Evolutionary conservation across 352 stramenopile genomes (phyloP).

Genomic region (Stramenopiles sp.): DNA sequence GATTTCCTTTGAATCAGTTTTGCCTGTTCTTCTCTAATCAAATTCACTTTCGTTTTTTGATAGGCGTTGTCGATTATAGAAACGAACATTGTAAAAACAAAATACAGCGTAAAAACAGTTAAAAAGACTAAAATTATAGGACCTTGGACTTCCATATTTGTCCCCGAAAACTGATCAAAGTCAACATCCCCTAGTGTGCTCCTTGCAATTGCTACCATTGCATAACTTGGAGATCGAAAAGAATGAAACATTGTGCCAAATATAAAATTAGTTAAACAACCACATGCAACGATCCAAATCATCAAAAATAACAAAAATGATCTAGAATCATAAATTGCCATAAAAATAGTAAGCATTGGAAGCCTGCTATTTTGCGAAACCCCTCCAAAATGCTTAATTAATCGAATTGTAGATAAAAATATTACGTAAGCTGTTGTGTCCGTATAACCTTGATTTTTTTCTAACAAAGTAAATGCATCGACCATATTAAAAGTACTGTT

Average conservation of each 20-base stretch:
- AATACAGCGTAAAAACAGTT: neutral
- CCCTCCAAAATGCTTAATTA: neutral
- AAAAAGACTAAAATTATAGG: neutral
- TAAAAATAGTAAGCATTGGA: neutral
- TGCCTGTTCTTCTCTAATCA: neutral
- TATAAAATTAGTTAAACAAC: neutral
- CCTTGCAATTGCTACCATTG: neutral
- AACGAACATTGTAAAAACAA: slow-evolving; percentile 8
- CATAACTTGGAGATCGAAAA: neutral
- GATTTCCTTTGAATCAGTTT: neutral
- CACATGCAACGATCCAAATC: neutral
- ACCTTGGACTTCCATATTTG: neutral
- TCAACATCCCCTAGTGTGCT: neutral
- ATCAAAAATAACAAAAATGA: neutral
- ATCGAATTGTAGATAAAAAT: neutral
- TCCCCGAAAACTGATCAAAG: slow-evolving; percentile 1
- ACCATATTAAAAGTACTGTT: neutral
- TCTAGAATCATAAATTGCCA: neutral
- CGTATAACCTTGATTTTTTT: neutral
- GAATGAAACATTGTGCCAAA: neutral
- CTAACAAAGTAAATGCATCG: neutral
- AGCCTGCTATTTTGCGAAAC: neutral
- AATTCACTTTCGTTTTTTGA: neutral
- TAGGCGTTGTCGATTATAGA: neutral
- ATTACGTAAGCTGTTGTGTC: neutral